These are phyloP conservation scores for Botrytis porri DNA, from an alignment of 2,329 filamentous ascomycete species.

Conservation along the genomic window DNA sequence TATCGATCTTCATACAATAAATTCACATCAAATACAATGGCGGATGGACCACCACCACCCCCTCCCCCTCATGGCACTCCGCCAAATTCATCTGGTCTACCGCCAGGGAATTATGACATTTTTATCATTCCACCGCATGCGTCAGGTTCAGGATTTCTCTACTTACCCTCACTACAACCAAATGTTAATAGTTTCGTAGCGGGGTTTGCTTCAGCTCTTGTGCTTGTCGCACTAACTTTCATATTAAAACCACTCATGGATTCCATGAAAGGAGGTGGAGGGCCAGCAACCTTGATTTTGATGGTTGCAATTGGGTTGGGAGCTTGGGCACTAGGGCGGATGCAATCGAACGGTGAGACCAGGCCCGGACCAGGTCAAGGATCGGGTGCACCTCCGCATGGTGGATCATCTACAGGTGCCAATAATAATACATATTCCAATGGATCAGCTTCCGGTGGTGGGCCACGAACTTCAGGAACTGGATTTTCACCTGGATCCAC, in stretches of 20 bases:
- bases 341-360: slow-evolving; percentile 48
- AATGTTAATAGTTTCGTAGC: slow-evolving; percentile 89
- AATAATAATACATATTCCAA: slow-evolving; percentile 30
- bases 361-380: slow-evolving; percentile 34
- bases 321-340: slow-evolving; percentile 73
- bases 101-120: slow-evolving; percentile 91
- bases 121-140: slow-evolving; percentile 95
- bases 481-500: slow-evolving; percentile 16
- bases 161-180: slow-evolving; percentile 84
- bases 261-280: slow-evolving; percentile 66
- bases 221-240: slow-evolving; percentile 69
- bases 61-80: slow-evolving; percentile 82
- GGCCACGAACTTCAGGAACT: slow-evolving; percentile 16
- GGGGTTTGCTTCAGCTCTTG: slow-evolving; percentile 74
- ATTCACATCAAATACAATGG: slow-evolving; percentile 17
- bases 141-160: slow-evolving; percentile 83
- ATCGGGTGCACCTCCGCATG: slow-evolving; percentile 23
- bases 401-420: slow-evolving; percentile 25
- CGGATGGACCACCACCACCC: slow-evolving; percentile 54
- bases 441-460: slow-evolving; percentile 28
- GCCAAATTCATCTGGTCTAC: slow-evolving; percentile 69
- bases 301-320: slow-evolving; percentile 70
- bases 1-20: neutral
- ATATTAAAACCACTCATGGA: slow-evolving; percentile 70
- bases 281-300: slow-evolving; percentile 69